Percentiles rank a stretch among this genome's conserved stretches.
Conservation (phyloP, 257 asterid genomes). For the Euphrasia confusa region DNA sequence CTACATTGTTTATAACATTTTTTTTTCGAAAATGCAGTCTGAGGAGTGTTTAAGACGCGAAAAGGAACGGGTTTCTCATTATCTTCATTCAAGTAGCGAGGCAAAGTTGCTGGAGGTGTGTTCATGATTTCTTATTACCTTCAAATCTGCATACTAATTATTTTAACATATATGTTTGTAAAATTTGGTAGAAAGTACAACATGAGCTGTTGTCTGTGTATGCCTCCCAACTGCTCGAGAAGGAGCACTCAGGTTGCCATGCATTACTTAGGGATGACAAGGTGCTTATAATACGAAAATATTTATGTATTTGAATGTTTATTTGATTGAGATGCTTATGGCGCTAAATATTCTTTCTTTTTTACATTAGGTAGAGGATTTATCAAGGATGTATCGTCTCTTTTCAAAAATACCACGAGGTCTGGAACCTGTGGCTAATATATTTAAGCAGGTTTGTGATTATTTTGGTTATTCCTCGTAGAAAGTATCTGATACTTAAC, state of each 20-base stretch:
- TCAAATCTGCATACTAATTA: too few species aligned
- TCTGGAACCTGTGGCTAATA: slow-evolving; percentile 52
- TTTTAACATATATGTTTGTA: too few species aligned
- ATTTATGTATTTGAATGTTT: slow-evolving; percentile 9
- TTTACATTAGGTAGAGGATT: slow-evolving; percentile 45
- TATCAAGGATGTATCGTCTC: slow-evolving; percentile 59
- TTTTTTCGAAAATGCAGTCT: slow-evolving; percentile 35
- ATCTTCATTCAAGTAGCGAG: slow-evolving; percentile 59
- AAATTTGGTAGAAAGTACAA: slow-evolving; percentile 42
- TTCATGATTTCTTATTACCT: slow-evolving; percentile 23
- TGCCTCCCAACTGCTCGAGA: slow-evolving; percentile 66
- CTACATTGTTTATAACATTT: slow-evolving; percentile 11
- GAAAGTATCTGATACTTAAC: slow-evolving; percentile 8
- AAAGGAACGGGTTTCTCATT: slow-evolving; percentile 50
- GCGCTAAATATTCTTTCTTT: slow-evolving; percentile 15
- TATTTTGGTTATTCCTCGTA: slow-evolving; percentile 17
- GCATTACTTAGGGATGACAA: slow-evolving; percentile 89
- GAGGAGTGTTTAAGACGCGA: slow-evolving; percentile 55
- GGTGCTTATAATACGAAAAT: slow-evolving; percentile 34
- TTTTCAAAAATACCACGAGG: slow-evolving; percentile 54
- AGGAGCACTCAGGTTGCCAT: slow-evolving; percentile 93
- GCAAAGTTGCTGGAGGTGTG: slow-evolving; percentile 55
- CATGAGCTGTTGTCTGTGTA: slow-evolving; percentile 54
- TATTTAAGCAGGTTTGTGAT: slow-evolving; percentile 75
- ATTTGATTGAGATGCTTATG: slow-evolving; percentile 8